These are phyloP conservation scores for Polytrichum commune DNA, from an alignment of 225 moss, liverwort and hornwort genomes.

Conservation along the genomic window DNA sequence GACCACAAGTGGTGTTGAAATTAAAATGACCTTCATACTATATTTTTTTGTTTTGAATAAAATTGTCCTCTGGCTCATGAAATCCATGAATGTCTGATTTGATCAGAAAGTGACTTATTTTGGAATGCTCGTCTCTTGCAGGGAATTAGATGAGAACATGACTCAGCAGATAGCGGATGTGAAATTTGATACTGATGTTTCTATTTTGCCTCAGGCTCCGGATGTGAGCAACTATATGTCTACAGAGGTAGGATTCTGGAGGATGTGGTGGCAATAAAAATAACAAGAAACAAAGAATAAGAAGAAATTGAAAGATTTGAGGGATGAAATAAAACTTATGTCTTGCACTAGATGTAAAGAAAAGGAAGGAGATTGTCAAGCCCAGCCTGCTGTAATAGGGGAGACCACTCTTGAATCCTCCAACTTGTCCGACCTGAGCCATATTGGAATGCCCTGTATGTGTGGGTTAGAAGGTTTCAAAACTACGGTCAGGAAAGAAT, in stretches of 20 bases:
- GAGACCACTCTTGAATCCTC: too few species aligned
- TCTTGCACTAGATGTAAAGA: too few species aligned
- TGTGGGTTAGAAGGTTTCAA: too few species aligned
- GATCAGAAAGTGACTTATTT: slow-evolving; percentile 11
- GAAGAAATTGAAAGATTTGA: too few species aligned
- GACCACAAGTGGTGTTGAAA: neutral
- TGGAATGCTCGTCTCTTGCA: slow-evolving; percentile 31
- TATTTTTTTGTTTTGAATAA: neutral
- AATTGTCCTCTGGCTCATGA: slow-evolving; percentile 3
- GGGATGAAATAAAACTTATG: too few species aligned
- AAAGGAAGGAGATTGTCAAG: too few species aligned
- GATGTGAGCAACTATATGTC: slow-evolving; percentile 93
- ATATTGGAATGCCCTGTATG: too few species aligned
- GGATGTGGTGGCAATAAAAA: too few species aligned
- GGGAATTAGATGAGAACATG: slow-evolving; percentile 85
- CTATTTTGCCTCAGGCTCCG: slow-evolving; percentile 69
- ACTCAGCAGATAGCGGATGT: slow-evolving; percentile 79
- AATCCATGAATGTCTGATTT: slow-evolving; percentile 2
- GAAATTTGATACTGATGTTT: slow-evolving; percentile 77
- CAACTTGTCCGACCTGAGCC: too few species aligned
- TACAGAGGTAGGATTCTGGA: slow-evolving; percentile 44
- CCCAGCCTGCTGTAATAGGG: too few species aligned
- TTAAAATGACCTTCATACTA: neutral
- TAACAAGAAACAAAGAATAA: too few species aligned
- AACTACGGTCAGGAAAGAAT: too few species aligned